Base-by-base conservation (phyloP, 306 rosid genomes). In the Gastrolobium bilobum region DNA sequence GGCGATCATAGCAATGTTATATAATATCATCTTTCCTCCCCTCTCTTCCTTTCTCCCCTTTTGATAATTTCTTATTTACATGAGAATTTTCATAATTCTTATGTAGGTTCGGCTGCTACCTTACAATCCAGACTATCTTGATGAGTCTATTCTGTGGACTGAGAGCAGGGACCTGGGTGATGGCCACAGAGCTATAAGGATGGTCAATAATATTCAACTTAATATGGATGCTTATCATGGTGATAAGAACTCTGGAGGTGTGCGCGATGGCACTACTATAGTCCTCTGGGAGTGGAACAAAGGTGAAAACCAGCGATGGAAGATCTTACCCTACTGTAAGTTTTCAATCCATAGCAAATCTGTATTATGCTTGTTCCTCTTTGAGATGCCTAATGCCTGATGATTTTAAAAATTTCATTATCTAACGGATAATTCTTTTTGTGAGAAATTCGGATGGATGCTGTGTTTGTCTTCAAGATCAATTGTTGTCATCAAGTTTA, bases 281-380 rank as follows among this genome's bases (percentile, higher is more conserved):
- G 97, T 90, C 64, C 88, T 91, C 71, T 93, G 94, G 97, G 48
- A 84, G 0, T 91, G 97, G 93, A 91, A 93, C 86, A 81, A 82
- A 20, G 95, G 97, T 58, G 97, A 91, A 44, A 93, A 91, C 90
- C 98, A 91, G 79, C 86, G 40, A 3, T 93, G 98, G 97, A 91
- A 67, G 87, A 93, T 93, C 71, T 3, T 82, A 13, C 89, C 90
- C 54, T 76, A 88, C 56, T 90, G 97, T 93, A 84, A 93, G 97
- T 85, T 81, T 76, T 71, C 47, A 51, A 10, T 65, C 43, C 37
- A 42, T 44, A 13, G 6, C 29, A 40, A 33, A 53, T 42, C 2
- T 61, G 11, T 62, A 26, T 31, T n/a, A 30, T 81, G 43, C 20
- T 57, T 71, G 6, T 64, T 9, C 30, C 42, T 30, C 31, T 54